Percentiles rank a stretch among this genome's conserved stretches.
phyloP scores from a whole-genome alignment of 164 flowering plant species.

The Dillenia suffruticosa region DNA sequence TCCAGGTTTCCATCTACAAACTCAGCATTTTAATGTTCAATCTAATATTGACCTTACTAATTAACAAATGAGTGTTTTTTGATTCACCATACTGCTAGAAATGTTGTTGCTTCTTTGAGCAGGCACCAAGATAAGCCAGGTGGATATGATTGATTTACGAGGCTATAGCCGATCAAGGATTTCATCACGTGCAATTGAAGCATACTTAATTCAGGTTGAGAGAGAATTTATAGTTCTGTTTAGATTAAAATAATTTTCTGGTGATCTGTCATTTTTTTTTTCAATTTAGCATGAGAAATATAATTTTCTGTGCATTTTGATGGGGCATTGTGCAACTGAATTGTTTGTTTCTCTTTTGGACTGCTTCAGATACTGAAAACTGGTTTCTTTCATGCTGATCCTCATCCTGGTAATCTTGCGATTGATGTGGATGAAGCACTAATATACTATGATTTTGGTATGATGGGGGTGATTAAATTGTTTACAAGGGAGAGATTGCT shows the following conservation, averaged over 20 bases:
- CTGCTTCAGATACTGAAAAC: slow-evolving; percentile 72
- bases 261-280: not conserved
- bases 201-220: slow-evolving; percentile 87
- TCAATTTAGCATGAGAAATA: not conserved
- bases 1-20: slow-evolving; percentile 55
- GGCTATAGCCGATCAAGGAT: slow-evolving; percentile 67
- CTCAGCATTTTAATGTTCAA: slow-evolving; percentile 1
- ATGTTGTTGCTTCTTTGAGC: slow-evolving; percentile 13
- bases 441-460: slow-evolving; percentile 95
- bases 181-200: slow-evolving; percentile 81
- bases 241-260: not conserved
- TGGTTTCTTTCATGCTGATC: slow-evolving; percentile 98
- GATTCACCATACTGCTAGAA: slow-evolving; percentile 2
- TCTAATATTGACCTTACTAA: not conserved
- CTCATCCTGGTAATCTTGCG: slow-evolving; percentile 98
- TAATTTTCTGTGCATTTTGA: not conserved
- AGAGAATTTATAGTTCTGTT: slow-evolving; percentile 2
- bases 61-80: not conserved
- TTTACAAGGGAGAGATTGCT: slow-evolving; percentile 79
- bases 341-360: slow-evolving; percentile 7
- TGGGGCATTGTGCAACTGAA: not conserved
- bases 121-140: slow-evolving; percentile 79
- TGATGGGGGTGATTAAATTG: slow-evolving; percentile 96
- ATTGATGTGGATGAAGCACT: slow-evolving; percentile 78
- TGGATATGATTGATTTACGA: slow-evolving; percentile 50